Evolutionary conservation across 306 rosid genomes (phyloP).

Genomic region (Cyamopsis tetragonoloba): DNA sequence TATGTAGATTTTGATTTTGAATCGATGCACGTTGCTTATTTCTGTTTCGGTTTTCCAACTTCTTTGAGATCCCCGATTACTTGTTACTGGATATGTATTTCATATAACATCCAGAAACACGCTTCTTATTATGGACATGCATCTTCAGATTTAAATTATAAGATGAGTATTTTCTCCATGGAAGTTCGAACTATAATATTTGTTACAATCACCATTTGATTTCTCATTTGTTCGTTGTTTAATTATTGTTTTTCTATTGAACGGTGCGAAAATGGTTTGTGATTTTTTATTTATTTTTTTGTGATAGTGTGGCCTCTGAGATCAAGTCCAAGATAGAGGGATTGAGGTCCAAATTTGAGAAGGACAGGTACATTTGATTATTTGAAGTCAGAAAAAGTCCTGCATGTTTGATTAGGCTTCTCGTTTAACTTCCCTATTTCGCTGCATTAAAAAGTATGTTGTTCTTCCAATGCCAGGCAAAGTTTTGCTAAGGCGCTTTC

Average conservation of each 20-base stretch:
- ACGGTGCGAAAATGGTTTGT: neutral
- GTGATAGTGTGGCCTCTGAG: slow-evolving; percentile 76
- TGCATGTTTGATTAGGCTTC: neutral
- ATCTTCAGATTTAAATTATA: neutral
- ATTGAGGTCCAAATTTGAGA: slow-evolving; percentile 75
- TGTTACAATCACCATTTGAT: neutral
- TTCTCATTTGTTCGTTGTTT: neutral
- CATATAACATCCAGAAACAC: neutral
- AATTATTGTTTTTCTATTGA: neutral
- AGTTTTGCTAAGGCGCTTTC: slow-evolving; percentile 79
- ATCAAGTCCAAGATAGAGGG: slow-evolving; percentile 64
- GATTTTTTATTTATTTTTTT: slow-evolving; percentile 20
- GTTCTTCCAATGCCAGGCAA: slow-evolving; percentile 52
- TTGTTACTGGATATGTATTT: neutral
- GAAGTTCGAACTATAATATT: neutral
- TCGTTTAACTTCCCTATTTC: neutral
- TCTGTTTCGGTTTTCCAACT: slow-evolving; percentile 8
- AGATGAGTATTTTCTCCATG: neutral
- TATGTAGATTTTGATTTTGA: neutral
- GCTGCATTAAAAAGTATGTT: neutral
- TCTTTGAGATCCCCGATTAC: neutral
- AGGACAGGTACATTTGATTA: slow-evolving; percentile 69
- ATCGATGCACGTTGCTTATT: neutral
- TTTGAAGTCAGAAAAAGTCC: neutral
- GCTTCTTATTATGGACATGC: neutral